Percentiles rank a stretch among this genome's conserved stretches.
Evolutionary conservation across 1,284 basidiomycete genomes (phyloP).

Genomic region (Tylopilus sp.): DNA sequence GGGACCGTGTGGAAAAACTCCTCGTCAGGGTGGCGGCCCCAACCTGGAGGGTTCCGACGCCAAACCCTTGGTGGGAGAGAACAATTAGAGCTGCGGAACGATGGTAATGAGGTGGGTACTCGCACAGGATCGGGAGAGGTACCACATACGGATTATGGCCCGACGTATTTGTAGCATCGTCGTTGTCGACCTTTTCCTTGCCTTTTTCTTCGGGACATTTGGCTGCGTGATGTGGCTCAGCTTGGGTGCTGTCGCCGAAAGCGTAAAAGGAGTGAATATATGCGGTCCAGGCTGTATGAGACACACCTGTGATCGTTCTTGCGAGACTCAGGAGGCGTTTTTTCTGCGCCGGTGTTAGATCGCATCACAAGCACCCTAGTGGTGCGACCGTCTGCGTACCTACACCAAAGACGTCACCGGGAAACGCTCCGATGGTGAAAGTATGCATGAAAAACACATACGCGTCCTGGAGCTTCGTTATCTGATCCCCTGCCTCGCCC

Average conservation of each 20-base stretch:
- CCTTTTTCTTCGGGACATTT: slow-evolving; percentile 1
- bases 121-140: background rate
- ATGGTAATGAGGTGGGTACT: background rate
- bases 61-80: background rate
- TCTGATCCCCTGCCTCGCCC: background rate
- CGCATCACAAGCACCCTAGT: background rate
- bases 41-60: background rate
- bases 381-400: background rate
- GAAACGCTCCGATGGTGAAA: background rate
- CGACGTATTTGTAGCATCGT: background rate
- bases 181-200: background rate
- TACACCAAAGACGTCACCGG: background rate
- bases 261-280: background rate
- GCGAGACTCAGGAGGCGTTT: background rate
- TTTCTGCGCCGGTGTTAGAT: background rate
- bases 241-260: background rate
- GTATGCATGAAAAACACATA: background rate
- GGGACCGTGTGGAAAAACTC: slow-evolving; percentile 14
- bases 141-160: background rate
- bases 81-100: background rate
- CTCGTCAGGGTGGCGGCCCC: slow-evolving; percentile 11
- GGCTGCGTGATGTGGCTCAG: background rate
- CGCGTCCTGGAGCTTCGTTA: background rate
- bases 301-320: background rate
- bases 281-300: background rate